phyloP scores from a whole-genome alignment of 2,329 filamentous ascomycete species.

The Claviceps sp. region DNA sequence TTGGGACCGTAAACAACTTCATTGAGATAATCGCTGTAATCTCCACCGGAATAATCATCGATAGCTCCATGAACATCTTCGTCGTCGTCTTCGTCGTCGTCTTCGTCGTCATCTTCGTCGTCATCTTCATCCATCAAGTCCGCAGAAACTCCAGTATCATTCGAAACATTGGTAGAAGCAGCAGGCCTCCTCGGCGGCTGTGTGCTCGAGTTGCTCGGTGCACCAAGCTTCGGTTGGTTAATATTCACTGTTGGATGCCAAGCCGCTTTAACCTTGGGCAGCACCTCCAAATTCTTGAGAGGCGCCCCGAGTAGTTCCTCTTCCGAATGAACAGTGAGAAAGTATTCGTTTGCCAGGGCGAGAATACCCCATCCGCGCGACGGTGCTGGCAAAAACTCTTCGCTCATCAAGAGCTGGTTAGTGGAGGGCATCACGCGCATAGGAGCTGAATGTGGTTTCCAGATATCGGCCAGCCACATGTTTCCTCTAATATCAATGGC shows the following conservation, averaged over 20 bases:
- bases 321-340: conserved; percentile 22
- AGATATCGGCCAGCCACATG: conserved; percentile 39
- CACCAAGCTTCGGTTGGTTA: conserved; percentile 10
- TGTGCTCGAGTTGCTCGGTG: conserved; percentile 19
- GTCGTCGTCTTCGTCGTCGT: too few species aligned
- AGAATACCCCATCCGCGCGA: conserved; percentile 36
- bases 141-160: not conserved
- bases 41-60: too few species aligned
- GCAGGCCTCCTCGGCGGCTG: not conserved
- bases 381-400: conserved; percentile 15
- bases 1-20: too few species aligned
- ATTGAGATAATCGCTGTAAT: too few species aligned
- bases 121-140: conserved; percentile 8
- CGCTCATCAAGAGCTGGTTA: conserved; percentile 13
- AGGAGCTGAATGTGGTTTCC: conserved; percentile 22
- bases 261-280: conserved; percentile 7
- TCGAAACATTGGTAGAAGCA: not conserved
- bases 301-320: conserved; percentile 21
- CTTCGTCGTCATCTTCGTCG: too few species aligned
- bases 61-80: too few species aligned
- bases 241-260: conserved; percentile 14
- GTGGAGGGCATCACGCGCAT: conserved; percentile 12
- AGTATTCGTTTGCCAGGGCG: conserved; percentile 29
- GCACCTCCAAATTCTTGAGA: conserved; percentile 8
- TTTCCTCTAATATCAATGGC: conserved; percentile 37